phyloP scores from a whole-genome alignment of 2,329 filamentous ascomycete genomes.

The Cercospora beticola region DNA sequence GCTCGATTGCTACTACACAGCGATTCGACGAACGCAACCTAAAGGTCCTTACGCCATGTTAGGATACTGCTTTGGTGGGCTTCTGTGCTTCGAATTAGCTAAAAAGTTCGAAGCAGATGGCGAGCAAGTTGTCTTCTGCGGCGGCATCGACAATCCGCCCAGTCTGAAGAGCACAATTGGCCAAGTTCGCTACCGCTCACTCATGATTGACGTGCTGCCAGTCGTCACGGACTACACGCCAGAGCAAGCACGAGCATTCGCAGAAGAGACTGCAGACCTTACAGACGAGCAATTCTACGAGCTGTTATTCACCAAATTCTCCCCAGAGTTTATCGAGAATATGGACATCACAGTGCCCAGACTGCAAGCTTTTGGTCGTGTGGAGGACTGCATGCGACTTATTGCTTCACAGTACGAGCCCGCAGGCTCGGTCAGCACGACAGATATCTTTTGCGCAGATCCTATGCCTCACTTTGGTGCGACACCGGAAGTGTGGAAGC shows the following conservation, averaged over 20 bases:
- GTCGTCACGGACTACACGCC: conserved; percentile 23
- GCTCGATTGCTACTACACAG: conserved; percentile 42
- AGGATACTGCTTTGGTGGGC: conserved; percentile 54
- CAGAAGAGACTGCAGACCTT: conserved; percentile 20
- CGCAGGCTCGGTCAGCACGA: conserved; percentile 14
- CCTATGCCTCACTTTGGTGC: conserved; percentile 26
- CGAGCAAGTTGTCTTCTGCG: conserved; percentile 46
- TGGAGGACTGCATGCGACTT: conserved; percentile 25
- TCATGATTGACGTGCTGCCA: conserved; percentile 26
- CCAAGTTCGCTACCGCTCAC: conserved; percentile 20
- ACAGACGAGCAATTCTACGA: conserved; percentile 26
- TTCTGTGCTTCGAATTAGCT: conserved; percentile 53
- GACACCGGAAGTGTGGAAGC: conserved; percentile 19
- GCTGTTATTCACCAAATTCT: conserved; percentile 24
- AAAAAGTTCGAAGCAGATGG: conserved; percentile 45
- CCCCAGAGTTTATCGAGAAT: conserved; percentile 26
- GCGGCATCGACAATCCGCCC: conserved; percentile 51
- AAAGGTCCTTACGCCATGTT: conserved; percentile 53
- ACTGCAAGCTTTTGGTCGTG: conserved; percentile 23
- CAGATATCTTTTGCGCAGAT: conserved; percentile 25
- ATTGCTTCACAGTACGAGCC: conserved; percentile 24
- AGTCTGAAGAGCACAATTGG: conserved; percentile 42
- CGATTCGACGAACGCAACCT: conserved; percentile 48
- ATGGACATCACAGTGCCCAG: conserved; percentile 26
- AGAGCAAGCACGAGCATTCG: conserved; percentile 20